A percentile compares a stretch with the other conserved stretches of the same genome.
phyloP scores from a whole-genome alignment of 169 alveolate species.

The Eimeria mitis region DNA sequence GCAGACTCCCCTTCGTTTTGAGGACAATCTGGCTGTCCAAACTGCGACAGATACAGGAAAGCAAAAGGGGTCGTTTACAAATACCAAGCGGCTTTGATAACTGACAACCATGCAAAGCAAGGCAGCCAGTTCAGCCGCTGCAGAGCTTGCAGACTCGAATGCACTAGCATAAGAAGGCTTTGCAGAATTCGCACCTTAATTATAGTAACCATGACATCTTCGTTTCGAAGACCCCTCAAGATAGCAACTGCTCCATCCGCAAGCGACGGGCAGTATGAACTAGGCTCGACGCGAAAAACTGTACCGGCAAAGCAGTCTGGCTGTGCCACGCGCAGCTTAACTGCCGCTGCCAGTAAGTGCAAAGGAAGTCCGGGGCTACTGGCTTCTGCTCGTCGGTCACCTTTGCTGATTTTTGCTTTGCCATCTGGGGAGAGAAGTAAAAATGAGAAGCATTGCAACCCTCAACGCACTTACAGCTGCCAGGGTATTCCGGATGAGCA shows the following conservation, averaged over 20 bases:
- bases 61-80: background rate
- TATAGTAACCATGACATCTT: slow-evolving; percentile 25
- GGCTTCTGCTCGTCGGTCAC: slow-evolving; percentile 50
- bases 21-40: slow-evolving; percentile 30
- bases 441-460: background rate
- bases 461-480: background rate
- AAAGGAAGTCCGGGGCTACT: slow-evolving; percentile 19
- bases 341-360: slow-evolving; percentile 57
- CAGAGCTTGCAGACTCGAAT: background rate
- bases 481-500: background rate
- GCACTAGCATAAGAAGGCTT: background rate
- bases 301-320: slow-evolving; percentile 78
- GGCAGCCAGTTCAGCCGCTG: background rate
- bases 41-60: slow-evolving; percentile 16
- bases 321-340: slow-evolving; percentile 61
- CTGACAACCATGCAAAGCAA: background rate
- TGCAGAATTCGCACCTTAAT: slow-evolving; percentile 26
- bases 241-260: slow-evolving; percentile 64
- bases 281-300: slow-evolving; percentile 46
- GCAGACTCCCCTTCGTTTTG: slow-evolving; percentile 39
- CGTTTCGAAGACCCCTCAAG: slow-evolving; percentile 24
- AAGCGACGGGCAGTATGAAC: slow-evolving; percentile 44
- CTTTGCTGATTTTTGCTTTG: slow-evolving; percentile 23
- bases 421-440: background rate
- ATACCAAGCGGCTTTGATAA: background rate